Conservation (phyloP, 2,329 filamentous ascomycete species). For the Knoxdaviesia proteae region DNA sequence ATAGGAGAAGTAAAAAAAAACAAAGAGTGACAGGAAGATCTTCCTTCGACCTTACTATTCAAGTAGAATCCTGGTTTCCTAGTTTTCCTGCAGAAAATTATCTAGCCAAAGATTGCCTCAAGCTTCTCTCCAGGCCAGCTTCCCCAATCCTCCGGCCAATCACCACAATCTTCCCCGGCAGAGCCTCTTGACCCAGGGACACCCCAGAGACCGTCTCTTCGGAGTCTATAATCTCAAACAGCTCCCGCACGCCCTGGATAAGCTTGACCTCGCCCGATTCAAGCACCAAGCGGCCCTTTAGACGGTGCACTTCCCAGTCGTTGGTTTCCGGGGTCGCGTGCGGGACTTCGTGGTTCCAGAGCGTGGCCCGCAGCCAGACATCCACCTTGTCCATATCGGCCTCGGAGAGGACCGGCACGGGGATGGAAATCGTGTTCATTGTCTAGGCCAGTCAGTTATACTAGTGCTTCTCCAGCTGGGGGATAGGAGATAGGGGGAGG, state of each 20-base stretch:
- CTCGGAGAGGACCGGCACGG: slow-evolving; percentile 36
- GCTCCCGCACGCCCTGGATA: slow-evolving; percentile 76
- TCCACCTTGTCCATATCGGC: slow-evolving; percentile 46
- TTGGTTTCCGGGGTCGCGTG: slow-evolving; percentile 1
- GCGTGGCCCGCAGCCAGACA: slow-evolving; percentile 57
- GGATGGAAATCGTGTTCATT: slow-evolving; percentile 64
- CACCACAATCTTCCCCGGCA: slow-evolving; percentile 37
- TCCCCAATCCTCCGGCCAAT: slow-evolving; percentile 35
- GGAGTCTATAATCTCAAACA: slow-evolving; percentile 74
- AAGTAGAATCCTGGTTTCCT: background rate
- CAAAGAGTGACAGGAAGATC: too few species aligned
- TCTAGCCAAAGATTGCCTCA: slow-evolving; percentile 6
- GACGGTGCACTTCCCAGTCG: slow-evolving; percentile 63
- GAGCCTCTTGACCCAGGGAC: slow-evolving; percentile 3
- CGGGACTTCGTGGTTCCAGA: slow-evolving; percentile 61
- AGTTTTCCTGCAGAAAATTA: background rate
- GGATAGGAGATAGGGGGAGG: background rate
- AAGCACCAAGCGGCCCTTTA: slow-evolving; percentile 61
- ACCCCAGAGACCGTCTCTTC: slow-evolving; percentile 11
- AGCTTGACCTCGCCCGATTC: slow-evolving; percentile 47
- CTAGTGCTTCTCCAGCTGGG: background rate
- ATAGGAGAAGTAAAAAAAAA: too few species aligned
- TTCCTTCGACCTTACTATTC: too few species aligned
- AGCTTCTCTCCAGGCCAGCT: slow-evolving; percentile 29
- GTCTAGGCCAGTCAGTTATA: slow-evolving; percentile 26